Evolutionary conservation across 805 yeast genomes (phyloP), one percentile per base, ranked within the genome.

Genomic region (Candida loeiensis): DNA sequence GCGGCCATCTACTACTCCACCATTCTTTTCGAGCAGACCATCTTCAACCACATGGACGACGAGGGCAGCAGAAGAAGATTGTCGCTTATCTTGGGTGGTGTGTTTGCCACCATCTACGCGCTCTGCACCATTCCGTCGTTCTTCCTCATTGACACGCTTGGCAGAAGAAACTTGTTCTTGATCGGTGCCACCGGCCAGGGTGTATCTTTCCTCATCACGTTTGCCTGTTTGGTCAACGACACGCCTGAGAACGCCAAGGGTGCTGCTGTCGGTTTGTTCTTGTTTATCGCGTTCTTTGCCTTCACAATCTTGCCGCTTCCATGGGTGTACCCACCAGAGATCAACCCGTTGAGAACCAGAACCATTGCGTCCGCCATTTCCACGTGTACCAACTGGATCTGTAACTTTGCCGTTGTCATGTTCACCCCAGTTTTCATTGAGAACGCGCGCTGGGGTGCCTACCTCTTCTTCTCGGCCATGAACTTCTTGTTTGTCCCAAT

Each of bases 1-100:
- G 83, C 84, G 36, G 80, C 81, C 47, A 79, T 80, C 47, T 81
- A 80, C 64, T 81, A 81, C 52, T 72, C 82, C 22, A 73, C 82
- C 19, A 77, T 76, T 36, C 59, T 77, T 47, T 76, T 77, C 49
- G 71, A 75, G 56, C 61, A 66, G 32, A 69, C 76, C 26, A 73
- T 80, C 51, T 30, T 30, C 33, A 30, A 30, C 33, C 33, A 30
- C 33, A 30, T 30, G 33, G 21, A 16, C 15, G 33, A 30, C 21
- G 21, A 12, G 6, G 73, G 72, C 43, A 61, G 73, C 45, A 63
- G 62, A 20, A 67, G 77, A 58, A 70, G 76, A 56, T 61, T 77
- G 51, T 64, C 85, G 19, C 68, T 78, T 58, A 66, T 80, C 48
- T 66, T 81, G 51, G 85, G 85, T 55, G 85, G 85, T 66, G 78